phyloP scores from a whole-genome alignment of 805 yeast species.

The Tanozyma kutaoensis region DNA sequence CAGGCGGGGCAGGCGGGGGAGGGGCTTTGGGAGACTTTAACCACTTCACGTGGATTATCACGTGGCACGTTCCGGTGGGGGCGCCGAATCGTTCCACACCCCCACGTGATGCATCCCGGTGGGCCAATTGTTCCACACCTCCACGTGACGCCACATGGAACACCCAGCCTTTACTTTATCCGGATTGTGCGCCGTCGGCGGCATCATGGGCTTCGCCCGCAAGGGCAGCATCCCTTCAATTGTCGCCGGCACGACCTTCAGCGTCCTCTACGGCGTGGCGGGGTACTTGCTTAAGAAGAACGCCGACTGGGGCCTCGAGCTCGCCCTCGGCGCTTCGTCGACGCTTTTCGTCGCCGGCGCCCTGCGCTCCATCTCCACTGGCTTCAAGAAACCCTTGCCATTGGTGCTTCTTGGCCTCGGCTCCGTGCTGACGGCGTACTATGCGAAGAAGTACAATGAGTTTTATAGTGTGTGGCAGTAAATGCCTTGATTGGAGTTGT shows the following conservation, averaged over 20 bases:
- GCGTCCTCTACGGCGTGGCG: slow-evolving; percentile 49
- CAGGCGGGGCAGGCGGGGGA: no score
- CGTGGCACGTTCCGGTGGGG: no score
- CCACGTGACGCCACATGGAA: no score
- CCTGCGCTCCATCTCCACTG: slow-evolving; percentile 49
- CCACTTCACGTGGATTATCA: no score
- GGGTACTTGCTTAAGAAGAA: slow-evolving; percentile 66
- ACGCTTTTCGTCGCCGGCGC: slow-evolving; percentile 58
- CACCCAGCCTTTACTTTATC: slow-evolving; percentile 68
- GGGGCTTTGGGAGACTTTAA: no score
- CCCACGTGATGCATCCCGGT: no score
- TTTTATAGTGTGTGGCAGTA: no score
- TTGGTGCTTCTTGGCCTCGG: slow-evolving; percentile 52
- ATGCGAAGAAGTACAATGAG: slow-evolving; percentile 61
- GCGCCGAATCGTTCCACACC: no score
- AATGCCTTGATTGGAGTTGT: no score
- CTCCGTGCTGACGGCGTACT: slow-evolving; percentile 48
- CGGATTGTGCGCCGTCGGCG: slow-evolving; percentile 58
- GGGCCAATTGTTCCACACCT: no score
- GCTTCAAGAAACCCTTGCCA: slow-evolving; percentile 67
- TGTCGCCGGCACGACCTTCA: slow-evolving; percentile 56
- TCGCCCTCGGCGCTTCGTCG: slow-evolving; percentile 62
- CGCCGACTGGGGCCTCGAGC: slow-evolving; percentile 68
- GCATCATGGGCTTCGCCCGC: slow-evolving; percentile 50
- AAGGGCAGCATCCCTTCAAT: slow-evolving; percentile 72